Base-by-base conservation (phyloP, 331 rosid species). In the Malus hybrid region DNA sequence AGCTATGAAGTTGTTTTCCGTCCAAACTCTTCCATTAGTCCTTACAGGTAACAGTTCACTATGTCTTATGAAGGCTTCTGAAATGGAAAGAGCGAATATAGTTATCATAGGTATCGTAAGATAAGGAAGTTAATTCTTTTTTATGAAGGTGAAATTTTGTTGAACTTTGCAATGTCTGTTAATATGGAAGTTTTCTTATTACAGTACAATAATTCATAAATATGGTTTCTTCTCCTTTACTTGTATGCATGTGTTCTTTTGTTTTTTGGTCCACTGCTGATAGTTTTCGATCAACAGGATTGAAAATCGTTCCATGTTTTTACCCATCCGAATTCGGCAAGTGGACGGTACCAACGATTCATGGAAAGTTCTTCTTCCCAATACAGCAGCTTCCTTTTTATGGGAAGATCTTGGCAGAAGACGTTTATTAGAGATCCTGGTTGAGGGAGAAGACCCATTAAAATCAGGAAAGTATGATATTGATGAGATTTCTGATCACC, bases 371-470 rank as follows among this genome's bases (percentile, higher is more conserved):
- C 97, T 94, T 75, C 89, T 78, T 84, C 96, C 99, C 48, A 90
- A 87, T 72, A 75, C 93, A 28, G 86, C 97, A 56, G 87, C 90
- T 81, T 87, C 99, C 24, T 94, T 94, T 86, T 71, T 92, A 63
- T 94, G 99, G 99, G 99, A 92, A 85, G 99, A 94, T 85, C 91
- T 92, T 77, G 99, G 97, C 82, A 89, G 97, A 86, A 86, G 93
- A 76, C 97, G 61, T 63, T 80, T 89, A 61, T 76, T 94, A 85
- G 99, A 94, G 82, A 84, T 92, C 68, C 64, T 87, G 32, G 90
- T 84, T 73, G 97, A 92, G 84, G 99, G 92, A 30, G 78, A 84
- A 57, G 99, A 92, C 67, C 85, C 88, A 61, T 65, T 64, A 62
- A 90, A 90, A 82, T 89, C 99, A 44, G 83, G 84, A 52, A 82